phyloP scores from a whole-genome alignment of 805 yeast genomes.

The Ogataea methanolica region DNA sequence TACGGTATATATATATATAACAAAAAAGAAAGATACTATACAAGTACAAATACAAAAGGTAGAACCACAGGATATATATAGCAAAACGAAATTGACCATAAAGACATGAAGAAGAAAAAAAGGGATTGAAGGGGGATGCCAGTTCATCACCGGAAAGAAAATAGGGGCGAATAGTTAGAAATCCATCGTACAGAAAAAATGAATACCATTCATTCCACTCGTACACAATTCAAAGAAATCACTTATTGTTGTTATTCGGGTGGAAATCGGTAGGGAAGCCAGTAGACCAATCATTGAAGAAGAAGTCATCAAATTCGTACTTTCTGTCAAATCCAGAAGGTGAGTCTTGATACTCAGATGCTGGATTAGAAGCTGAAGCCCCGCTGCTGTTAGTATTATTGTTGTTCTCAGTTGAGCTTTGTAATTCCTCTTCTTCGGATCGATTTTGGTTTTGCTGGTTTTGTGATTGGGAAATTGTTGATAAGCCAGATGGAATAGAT shows the following conservation, averaged over 20 bases:
- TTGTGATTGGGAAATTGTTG: constrained; percentile 25
- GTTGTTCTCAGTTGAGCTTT: background rate
- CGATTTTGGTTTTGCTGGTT: constrained; percentile 21
- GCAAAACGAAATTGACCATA: no score
- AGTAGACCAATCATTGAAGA: constrained; percentile 25
- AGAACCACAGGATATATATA: no score
- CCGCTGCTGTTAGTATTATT: background rate
- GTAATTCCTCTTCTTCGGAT: constrained; percentile 23
- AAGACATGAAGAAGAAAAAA: no score
- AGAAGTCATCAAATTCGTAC: constrained; percentile 26
- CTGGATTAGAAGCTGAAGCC: background rate
- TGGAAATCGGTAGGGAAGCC: constrained; percentile 17
- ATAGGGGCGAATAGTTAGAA: no score
- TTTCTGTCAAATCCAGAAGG: constrained; percentile 7
- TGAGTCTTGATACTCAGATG: constrained; percentile 9
- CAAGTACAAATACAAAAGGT: no score
- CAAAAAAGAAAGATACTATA: no score
- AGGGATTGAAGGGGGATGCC: no score
- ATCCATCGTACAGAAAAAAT: no score
- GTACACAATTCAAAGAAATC: no score
- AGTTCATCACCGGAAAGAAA: no score
- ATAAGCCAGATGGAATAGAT: constrained; percentile 30
- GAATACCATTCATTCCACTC: no score
- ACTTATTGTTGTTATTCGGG: constrained; percentile 2
- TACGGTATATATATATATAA: no score